Evolutionary conservation across 768 basidiomycete species (phyloP).

Genomic region (Terana coerulea): DNA sequence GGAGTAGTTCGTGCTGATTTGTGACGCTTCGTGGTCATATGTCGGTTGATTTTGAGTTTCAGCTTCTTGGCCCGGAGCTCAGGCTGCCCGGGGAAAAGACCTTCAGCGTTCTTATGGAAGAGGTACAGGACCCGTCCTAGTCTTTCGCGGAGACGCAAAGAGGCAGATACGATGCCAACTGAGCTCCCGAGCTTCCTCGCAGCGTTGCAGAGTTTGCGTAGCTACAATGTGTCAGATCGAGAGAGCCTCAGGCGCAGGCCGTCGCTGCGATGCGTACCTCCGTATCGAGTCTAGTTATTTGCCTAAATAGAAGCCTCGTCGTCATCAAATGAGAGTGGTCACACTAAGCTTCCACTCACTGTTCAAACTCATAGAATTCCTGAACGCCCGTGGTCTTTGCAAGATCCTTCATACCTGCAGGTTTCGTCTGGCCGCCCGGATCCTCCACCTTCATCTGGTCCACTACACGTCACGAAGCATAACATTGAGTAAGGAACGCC

Average conservation of each 20-base stretch:
- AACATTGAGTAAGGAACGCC: too few relatives aligned
- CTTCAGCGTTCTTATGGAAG: conserved; percentile 66
- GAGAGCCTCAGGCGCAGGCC: conserved; percentile 3
- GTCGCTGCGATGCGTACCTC: too few relatives aligned
- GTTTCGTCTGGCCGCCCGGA: too few relatives aligned
- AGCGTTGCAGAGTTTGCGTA: conserved; percentile 68
- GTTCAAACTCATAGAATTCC: too few relatives aligned
- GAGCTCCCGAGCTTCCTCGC: conserved; percentile 70
- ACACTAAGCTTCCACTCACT: neutral
- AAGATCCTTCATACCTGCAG: too few relatives aligned
- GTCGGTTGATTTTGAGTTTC: conserved; percentile 11
- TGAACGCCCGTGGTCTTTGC: too few relatives aligned
- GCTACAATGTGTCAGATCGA: conserved; percentile 31
- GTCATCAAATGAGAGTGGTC: neutral
- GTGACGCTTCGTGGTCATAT: conserved; percentile 9
- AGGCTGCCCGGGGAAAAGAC: conserved; percentile 54
- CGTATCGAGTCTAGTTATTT: conserved; percentile 54
- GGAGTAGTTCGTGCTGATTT: neutral
- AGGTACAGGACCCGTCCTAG: conserved; percentile 63
- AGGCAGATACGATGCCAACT: conserved; percentile 68
- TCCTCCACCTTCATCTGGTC: too few relatives aligned
- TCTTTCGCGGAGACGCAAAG: conserved; percentile 62
- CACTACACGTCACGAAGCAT: too few relatives aligned
- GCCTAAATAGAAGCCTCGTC: neutral
- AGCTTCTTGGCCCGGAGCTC: conserved; percentile 28